Percentiles rank a stretch among this genome's conserved stretches.
These are phyloP conservation scores for Botrytis fragariae DNA, from an alignment of 2,329 filamentous ascomycete genomes.

Conservation along the genomic window DNA sequence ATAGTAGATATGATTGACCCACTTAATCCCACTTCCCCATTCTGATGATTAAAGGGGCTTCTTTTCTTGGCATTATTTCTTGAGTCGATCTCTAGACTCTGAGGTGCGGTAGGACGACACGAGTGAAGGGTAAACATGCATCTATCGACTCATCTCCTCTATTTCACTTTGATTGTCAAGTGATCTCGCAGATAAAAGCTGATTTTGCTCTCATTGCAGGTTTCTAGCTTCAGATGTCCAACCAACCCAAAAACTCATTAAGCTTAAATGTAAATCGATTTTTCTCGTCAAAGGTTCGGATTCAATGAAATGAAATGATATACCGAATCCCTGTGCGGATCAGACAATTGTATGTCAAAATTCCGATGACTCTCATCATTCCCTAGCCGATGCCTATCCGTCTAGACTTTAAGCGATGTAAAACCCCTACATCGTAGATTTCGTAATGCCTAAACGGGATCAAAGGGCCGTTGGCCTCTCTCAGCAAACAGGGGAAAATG, in stretches of 20 bases:
- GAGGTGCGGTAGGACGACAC: neutral
- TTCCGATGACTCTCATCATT: neutral
- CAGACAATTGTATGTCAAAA: neutral
- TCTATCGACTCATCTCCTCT: neutral
- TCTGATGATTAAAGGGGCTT: neutral
- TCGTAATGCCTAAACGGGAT: neutral
- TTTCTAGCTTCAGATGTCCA: neutral
- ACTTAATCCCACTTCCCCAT: neutral
- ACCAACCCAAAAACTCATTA: neutral
- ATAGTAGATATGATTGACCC: neutral
- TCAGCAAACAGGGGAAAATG: neutral
- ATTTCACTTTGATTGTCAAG: neutral
- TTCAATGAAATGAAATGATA: neutral
- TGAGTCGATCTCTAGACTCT: neutral
- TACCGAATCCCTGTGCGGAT: neutral
- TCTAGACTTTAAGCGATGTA: neutral
- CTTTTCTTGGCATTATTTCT: neutral
- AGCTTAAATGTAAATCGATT: neutral
- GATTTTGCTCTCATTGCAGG: neutral
- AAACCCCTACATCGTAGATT: neutral
- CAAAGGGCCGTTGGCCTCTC: neutral
- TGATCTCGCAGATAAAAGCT: neutral
- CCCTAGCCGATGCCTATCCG: neutral
- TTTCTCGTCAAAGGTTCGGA: neutral
- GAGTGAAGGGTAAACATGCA: neutral